Evolutionary conservation across 2,329 filamentous ascomycete genomes (phyloP).

Genomic region (Exophiala mesophila): DNA sequence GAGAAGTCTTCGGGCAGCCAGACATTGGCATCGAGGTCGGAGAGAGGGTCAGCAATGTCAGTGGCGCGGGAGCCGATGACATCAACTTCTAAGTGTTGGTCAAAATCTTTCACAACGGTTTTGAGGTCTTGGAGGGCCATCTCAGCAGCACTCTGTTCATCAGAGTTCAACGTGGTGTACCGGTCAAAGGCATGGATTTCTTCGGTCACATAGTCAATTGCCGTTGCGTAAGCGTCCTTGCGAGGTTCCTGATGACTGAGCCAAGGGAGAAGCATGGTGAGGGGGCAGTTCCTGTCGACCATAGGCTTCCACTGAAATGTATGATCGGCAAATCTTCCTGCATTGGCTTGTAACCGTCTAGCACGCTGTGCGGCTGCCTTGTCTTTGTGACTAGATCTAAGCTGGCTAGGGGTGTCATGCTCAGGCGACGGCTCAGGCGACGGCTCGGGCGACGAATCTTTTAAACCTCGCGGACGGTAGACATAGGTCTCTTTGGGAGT

Average conservation of each 20-base stretch:
- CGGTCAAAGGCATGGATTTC: constrained; percentile 45
- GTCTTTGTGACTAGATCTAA: too few species aligned
- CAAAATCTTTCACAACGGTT: constrained; percentile 28
- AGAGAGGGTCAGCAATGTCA: constrained; percentile 48
- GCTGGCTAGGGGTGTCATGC: too few species aligned
- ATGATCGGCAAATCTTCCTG: constrained; percentile 13
- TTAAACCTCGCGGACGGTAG: too few species aligned
- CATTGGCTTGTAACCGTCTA: too few species aligned
- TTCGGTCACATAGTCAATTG: constrained; percentile 31
- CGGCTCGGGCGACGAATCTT: too few species aligned
- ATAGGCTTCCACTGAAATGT: constrained; percentile 16
- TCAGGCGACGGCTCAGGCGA: too few species aligned
- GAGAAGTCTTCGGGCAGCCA: constrained; percentile 5
- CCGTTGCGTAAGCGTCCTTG: not conserved
- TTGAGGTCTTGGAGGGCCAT: constrained; percentile 29
- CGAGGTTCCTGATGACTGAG: not conserved
- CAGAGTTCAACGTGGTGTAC: constrained; percentile 40
- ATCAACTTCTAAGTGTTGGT: constrained; percentile 33
- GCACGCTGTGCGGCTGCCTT: too few species aligned
- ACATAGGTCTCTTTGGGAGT: too few species aligned
- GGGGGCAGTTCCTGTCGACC: constrained; percentile 3
- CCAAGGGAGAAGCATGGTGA: constrained; percentile 16
- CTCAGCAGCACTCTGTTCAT: constrained; percentile 36
- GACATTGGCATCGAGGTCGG: constrained; percentile 50
- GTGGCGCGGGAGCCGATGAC: constrained; percentile 52